Evolutionary conservation across 1,284 basidiomycete species (phyloP), one percentile per base, ranked within the genome.

Genomic region (Pisolithus thermaeus): DNA sequence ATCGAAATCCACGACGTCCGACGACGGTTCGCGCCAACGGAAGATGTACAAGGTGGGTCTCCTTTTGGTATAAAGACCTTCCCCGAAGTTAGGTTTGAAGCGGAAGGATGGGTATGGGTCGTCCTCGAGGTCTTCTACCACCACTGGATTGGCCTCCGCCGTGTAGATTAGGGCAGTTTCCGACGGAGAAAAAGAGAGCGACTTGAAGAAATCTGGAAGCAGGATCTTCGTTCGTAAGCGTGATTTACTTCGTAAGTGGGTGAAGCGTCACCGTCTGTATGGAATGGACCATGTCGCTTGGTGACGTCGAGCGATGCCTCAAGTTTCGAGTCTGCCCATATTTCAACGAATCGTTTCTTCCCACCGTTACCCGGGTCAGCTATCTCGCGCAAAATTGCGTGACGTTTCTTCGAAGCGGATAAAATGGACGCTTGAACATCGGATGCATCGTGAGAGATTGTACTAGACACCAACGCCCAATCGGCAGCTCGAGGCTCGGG

Each of bases 271-370:
- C 85, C 81, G 57, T 87, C 85, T 3, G 74, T 68, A 54, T 83
- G 81, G 58, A 86, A 87, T 2, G 73, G 70, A 0, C 76, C 80
- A 56, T 87, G 84, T 1, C 61, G 58, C 27, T 80, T 74, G 0
- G 82, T 79, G 20, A 87, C 83, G 20, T 87, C 79, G 46, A 73
- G 62, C 0, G 70, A 73, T 0, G 64, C 69, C 45, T 77, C 71
- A 1, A 80, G 54, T 6, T 64, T 60, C 25, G 71, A 65, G 0
- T 69, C 70, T 0, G 67, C 61, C 81, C 84, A 87, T 12, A 89
- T 67, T 62, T 89, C 86, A 0, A 88, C 74, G 46, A 74, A 76
- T 27, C 82, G 73, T 55, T 73, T 77, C 59, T 77, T 77, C 12
- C 55, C 58, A 12, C 59, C 55, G 4, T 65, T 60, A 8, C 60